Evolutionary conservation across 768 basidiomycete genomes (phyloP).

Genomic region (Phanerodontia chrysosporium): DNA sequence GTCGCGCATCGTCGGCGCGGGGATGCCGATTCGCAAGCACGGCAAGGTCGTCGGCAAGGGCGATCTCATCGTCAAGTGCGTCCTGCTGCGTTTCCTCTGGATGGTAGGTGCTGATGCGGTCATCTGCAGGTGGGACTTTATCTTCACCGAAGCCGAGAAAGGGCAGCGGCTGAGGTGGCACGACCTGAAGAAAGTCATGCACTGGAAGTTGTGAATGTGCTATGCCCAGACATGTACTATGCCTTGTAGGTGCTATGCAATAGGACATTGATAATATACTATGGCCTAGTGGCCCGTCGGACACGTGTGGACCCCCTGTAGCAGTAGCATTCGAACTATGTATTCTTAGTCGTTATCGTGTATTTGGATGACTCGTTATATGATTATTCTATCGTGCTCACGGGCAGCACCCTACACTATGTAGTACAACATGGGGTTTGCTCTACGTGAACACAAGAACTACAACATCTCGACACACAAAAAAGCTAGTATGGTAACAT

Average conservation of each 20-base stretch:
- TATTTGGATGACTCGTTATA: neutral
- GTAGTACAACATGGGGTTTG: neutral
- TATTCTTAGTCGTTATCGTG: neutral
- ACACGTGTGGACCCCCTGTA: neutral
- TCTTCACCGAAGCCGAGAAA: slow-evolving; percentile 22
- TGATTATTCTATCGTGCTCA: neutral
- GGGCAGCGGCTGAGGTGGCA: slow-evolving; percentile 24
- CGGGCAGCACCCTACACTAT: neutral
- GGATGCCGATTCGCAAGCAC: slow-evolving; percentile 63
- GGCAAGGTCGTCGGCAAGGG: slow-evolving; percentile 53
- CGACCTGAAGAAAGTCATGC: slow-evolving; percentile 23
- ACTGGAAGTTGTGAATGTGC: slow-evolving; percentile 13
- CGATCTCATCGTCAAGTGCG: slow-evolving; percentile 61
- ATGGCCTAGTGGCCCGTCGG: neutral
- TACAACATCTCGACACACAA: neutral
- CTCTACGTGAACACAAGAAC: no score
- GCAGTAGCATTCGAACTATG: neutral
- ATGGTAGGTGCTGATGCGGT: neutral
- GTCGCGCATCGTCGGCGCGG: slow-evolving; percentile 51
- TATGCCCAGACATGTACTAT: neutral
- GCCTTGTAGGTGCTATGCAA: slow-evolving; percentile 1
- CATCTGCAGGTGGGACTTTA: slow-evolving; percentile 24
- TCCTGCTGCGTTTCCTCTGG: slow-evolving; percentile 5
- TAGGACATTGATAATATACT: neutral
- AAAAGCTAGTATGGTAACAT: neutral